Base-by-base conservation (phyloP, 495 filamentous ascomycete genomes). In the Aspergillus indologenus region DNA sequence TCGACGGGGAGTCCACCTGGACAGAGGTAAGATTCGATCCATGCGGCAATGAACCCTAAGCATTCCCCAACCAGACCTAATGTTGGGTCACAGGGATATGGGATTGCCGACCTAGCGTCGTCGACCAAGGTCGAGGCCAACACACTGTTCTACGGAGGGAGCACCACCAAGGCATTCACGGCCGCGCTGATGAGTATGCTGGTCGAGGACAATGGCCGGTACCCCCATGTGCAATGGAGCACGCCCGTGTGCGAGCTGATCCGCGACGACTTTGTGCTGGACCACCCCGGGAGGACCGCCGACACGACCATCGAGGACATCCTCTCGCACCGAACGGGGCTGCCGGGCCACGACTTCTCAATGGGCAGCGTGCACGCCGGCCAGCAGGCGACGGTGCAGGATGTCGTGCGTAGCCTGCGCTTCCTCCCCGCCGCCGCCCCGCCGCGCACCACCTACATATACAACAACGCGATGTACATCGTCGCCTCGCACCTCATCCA, bases 101-200 rank as follows among this genome's bases (percentile, higher is more conserved):
- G 81, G 52, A 68, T 76, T 18, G 67, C 78, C 1, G 22, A 34
- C 15, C n/a, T n/a, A n/a, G 57, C 66, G 46, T 71, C 77, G 2
- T 65, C 69, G 68, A 52, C 49, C 31, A 11, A 67, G 11, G 77
- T 79, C 19, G 79, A 74, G 11, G 68, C 77, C 5, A 67, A 71
- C 12, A 73, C 75, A 15, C 66, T 77, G 19, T 75, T 75, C 67
- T 76, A 72, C 44, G 68, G 65, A 12, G 54, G 71, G 56, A 81
- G 78, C 59, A 84, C 81, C 8, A 84, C 80, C 34, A 84, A 85
- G 61, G 74, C 81, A 12, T 84, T 82, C 70, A 79, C 76, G 9
- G 78, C 79, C 1, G 79, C 82, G 8, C 65, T 68, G 23, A 55
- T 79, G 1, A 74, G 77, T 12, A 65, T 77, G 1, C 67, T 83